Conservation (phyloP, 495 filamentous ascomycete genomes). For the Penicillium alfredii region DNA sequence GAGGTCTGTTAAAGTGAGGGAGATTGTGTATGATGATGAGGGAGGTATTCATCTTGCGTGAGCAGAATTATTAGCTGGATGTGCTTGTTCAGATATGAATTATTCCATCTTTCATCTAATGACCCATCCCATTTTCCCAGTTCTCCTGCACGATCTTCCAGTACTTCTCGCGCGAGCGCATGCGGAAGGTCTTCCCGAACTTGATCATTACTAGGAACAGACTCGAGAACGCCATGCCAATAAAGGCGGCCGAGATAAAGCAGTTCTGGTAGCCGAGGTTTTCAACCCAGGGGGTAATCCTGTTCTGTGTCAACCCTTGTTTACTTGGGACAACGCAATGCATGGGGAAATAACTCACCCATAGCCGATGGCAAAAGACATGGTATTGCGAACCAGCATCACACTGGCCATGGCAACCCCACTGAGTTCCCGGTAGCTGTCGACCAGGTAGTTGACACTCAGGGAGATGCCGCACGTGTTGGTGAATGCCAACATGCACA, state of each 20-base stretch:
- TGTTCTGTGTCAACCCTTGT: conserved; percentile 17
- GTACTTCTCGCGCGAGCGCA: conserved; percentile 37
- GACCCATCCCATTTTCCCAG: conserved; percentile 35
- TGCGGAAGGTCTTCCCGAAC: conserved; percentile 43
- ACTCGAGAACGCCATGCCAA: conserved; percentile 47
- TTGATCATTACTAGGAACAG: conserved; percentile 52
- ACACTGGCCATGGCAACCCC: conserved; percentile 58
- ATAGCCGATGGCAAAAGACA: conserved; percentile 56
- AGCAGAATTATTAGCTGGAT: no score
- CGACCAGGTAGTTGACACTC: conserved; percentile 57
- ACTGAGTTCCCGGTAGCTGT: conserved; percentile 57
- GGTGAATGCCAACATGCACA: conserved; percentile 52
- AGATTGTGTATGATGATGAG: conserved; percentile 62
- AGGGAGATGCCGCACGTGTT: conserved; percentile 55
- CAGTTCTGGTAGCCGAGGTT: conserved; percentile 57
- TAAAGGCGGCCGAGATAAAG: conserved; percentile 57
- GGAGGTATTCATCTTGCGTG: conserved; percentile 47
- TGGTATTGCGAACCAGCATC: conserved; percentile 62
- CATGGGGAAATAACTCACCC: conserved; percentile 29
- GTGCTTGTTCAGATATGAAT: neutral
- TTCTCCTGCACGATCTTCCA: conserved; percentile 39
- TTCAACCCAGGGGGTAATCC: conserved; percentile 58
- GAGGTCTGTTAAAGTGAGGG: conserved; percentile 62
- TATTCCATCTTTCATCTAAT: conserved; percentile 11
- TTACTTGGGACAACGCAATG: no score